These are phyloP conservation scores for Wickerhamomyces sydowiorum DNA, from an alignment of 805 yeast genomes.

Conservation along the genomic window DNA sequence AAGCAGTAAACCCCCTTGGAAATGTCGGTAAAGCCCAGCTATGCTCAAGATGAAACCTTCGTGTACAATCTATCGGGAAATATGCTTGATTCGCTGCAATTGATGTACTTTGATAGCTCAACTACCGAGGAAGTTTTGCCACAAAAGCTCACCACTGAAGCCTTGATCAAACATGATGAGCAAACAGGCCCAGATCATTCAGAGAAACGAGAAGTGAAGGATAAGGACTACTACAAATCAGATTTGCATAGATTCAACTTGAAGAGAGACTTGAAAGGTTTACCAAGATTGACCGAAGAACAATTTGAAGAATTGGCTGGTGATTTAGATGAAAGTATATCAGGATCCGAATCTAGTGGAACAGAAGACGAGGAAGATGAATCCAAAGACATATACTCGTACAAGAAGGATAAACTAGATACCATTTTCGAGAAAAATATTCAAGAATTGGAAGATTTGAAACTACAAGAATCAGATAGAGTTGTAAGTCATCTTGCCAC, in stretches of 20 bases:
- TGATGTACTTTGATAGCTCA: conserved; percentile 49
- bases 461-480: conserved; percentile 23
- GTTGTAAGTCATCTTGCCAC: conserved; percentile 53
- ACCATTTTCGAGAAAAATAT: conserved; percentile 19
- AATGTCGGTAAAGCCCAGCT: background rate
- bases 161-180: conserved; percentile 8
- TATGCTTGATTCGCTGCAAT: conserved; percentile 39
- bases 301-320: conserved; percentile 54
- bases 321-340: conserved; percentile 49
- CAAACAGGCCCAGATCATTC: conserved; percentile 3
- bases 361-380: conserved; percentile 25
- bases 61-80: conserved; percentile 38
- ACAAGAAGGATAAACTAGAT: conserved; percentile 12
- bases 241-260: conserved; percentile 56
- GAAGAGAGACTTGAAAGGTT: conserved; percentile 43
- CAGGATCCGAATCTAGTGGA: conserved; percentile 48
- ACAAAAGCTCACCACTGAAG: conserved; percentile 11
- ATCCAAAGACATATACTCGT: background rate
- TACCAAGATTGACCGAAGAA: conserved; percentile 42
- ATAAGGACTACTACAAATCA: conserved; percentile 46
- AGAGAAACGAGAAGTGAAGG: conserved; percentile 7
- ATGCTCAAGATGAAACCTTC: conserved; percentile 34
- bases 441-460: conserved; percentile 13
- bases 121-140: conserved; percentile 32
- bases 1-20: background rate